Conservation (phyloP, 441 rosid genomes). For the Dalechampia spathulata region DNA sequence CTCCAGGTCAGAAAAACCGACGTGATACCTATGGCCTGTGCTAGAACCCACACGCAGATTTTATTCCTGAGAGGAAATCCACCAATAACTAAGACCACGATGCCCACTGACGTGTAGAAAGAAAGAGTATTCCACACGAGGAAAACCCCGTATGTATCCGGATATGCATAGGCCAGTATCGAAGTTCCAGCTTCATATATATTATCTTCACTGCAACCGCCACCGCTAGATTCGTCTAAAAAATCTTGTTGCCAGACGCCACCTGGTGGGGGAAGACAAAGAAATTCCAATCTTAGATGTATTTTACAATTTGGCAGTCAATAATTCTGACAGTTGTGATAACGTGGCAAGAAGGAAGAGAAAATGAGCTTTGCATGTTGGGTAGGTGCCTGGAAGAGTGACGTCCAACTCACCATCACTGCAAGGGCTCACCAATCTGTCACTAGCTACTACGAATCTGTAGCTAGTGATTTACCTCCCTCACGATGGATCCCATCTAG, state of each 20-base stretch:
- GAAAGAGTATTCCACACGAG: background rate
- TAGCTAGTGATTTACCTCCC: too few relatives aligned
- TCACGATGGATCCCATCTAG: too few relatives aligned
- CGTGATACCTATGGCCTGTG: background rate
- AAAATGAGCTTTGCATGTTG: too few relatives aligned
- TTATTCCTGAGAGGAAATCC: slow-evolving; percentile 10
- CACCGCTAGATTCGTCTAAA: background rate
- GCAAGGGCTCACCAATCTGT: too few relatives aligned
- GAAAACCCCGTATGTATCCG: background rate
- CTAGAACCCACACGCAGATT: background rate
- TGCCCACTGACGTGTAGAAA: background rate
- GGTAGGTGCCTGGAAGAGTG: too few relatives aligned
- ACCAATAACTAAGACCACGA: background rate
- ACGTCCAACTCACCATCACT: too few relatives aligned
- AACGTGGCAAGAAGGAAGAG: too few relatives aligned
- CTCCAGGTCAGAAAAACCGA: background rate
- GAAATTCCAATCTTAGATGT: too few relatives aligned
- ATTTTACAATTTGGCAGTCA: too few relatives aligned
- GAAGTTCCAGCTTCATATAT: slow-evolving; percentile 23
- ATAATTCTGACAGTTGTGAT: too few relatives aligned
- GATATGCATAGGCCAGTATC: slow-evolving; percentile 6
- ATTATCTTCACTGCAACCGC: background rate
- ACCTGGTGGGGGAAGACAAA: slow-evolving; percentile 26
- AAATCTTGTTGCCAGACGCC: slow-evolving; percentile 24
- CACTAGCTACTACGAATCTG: too few relatives aligned